Conservation (phyloP, 257 asterid genomes). For the Schizonepeta tenuifolia region DNA sequence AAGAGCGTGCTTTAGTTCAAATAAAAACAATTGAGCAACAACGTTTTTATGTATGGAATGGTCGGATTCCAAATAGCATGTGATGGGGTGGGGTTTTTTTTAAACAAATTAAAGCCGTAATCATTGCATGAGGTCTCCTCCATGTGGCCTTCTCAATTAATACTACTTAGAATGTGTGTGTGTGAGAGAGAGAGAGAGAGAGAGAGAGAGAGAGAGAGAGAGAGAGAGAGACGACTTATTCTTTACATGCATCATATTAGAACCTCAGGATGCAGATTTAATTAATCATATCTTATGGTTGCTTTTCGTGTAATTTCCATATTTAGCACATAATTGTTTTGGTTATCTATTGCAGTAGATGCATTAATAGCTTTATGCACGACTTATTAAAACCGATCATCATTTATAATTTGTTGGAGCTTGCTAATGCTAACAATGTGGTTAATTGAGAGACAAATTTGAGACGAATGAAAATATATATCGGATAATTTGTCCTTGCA, state of each 20-base stretch:
- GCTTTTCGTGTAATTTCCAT: too few relatives aligned
- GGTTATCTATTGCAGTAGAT: neutral
- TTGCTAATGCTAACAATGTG: too few relatives aligned
- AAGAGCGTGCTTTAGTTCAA: conserved; percentile 1
- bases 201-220: neutral
- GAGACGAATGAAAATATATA: too few relatives aligned
- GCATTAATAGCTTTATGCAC: too few relatives aligned
- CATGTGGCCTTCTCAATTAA: conserved; percentile 19
- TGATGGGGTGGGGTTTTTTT: conserved; percentile 33
- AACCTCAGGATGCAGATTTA: neutral
- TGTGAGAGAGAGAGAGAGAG: too few relatives aligned
- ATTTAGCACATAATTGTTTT: too few relatives aligned
- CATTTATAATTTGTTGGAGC: too few relatives aligned
- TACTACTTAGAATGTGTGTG: neutral
- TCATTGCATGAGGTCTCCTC: conserved; percentile 19
- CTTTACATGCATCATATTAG: too few relatives aligned
- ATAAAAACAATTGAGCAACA: neutral
- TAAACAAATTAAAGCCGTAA: conserved; percentile 23
- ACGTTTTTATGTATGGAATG: neutral
- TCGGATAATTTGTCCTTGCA: too few relatives aligned
- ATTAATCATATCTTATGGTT: too few relatives aligned
- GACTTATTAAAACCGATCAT: too few relatives aligned
- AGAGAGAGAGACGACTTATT: neutral
- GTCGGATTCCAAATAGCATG: conserved; percentile 35
- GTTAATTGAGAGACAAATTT: too few relatives aligned